Percentiles rank a stretch among this genome's conserved stretches.
Conservation (phyloP, 768 basidiomycete species). For the Botryobasidium botryosum region DNA sequence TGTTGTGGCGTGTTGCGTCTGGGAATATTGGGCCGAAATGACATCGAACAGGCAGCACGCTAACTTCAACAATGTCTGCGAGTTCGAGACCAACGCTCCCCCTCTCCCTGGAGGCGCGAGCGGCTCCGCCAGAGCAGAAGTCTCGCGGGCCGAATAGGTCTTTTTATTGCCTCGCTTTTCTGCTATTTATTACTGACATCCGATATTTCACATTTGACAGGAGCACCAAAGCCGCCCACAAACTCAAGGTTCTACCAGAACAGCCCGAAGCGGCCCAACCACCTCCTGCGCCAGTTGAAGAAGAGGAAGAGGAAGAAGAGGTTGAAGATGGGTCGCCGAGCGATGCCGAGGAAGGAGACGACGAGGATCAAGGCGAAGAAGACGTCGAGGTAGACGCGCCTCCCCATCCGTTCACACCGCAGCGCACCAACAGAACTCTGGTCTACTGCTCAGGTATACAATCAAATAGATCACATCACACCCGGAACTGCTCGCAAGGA, state of each 20-base stretch:
- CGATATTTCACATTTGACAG: conserved; percentile 4
- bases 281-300: conserved; percentile 1
- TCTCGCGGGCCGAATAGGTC: conserved; percentile 4
- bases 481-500: conserved; percentile 87
- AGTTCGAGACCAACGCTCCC: too few relatives aligned
- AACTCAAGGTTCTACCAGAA: conserved; percentile 78
- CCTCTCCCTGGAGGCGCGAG: too few relatives aligned
- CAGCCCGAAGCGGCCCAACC: conserved; percentile 36
- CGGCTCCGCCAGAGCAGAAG: not conserved
- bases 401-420: not conserved
- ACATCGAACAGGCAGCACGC: too few relatives aligned
- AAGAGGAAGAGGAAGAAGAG: conserved; percentile 18
- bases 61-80: too few relatives aligned
- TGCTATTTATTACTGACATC: not conserved
- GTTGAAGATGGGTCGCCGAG: conserved; percentile 9
- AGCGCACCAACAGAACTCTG: conserved; percentile 1
- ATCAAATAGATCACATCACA: conserved; percentile 84
- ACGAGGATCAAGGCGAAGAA: conserved; percentile 50
- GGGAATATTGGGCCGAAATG: too few relatives aligned
- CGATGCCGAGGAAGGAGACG: conserved; percentile 17
- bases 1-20: too few relatives aligned
- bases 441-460: conserved; percentile 48
- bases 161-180: not conserved
- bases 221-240: conserved; percentile 21
- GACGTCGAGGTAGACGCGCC: conserved; percentile 39